Evolutionary conservation across 768 basidiomycete species (phyloP), one percentile per base, ranked within the genome.

Genomic region (Glaciozyma antarctica): DNA sequence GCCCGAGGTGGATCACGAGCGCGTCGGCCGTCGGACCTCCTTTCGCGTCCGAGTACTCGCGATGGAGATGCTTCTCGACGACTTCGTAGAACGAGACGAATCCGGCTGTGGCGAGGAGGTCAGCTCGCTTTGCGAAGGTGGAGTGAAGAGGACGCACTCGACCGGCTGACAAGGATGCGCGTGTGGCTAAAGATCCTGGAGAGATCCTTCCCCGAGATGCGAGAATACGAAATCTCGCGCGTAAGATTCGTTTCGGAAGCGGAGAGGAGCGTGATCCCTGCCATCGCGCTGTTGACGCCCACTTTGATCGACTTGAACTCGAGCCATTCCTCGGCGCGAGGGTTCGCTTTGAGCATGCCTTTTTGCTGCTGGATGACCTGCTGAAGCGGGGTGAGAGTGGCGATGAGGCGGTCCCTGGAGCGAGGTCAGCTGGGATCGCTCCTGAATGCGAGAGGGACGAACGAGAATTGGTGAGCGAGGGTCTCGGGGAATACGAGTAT

Each of bases 401-500:
- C 66, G 66, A 70, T 63, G 28, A 70, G 67, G 19, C 67, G 66
- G 48, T 72, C 71, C 24, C 57, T 58, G 43, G 5, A 6, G 43
- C 12, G 22, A 38, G 26, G 56, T 58, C 43, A 58, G 57, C 10
- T 22, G 51, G 13, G 21, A 19, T 8, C n/a, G 21, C 19, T 1
- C 16, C 24, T 12, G 4, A 30, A 34, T 19, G 30, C 2, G 30
- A 10, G 30, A 30, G 21, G 30, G 10, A 57, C 55, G 22, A 1
- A 57, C 48, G 64, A 32, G 62, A 72, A 72, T 34, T 72, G 68
- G 41, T 75, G 71, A 2, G 68, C 64, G 62, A 75, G 67, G 0
- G 68, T 70, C 32, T 75, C 70, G 19, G 74, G 74, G 43, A 75
- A 73, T 62, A 75, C 48, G 57, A 75, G 44, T 43, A 73, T 22